Percentiles rank a stretch among this genome's conserved stretches.
Conservation (phyloP, 306 rosid genomes). For the Clitoria ternatea region DNA sequence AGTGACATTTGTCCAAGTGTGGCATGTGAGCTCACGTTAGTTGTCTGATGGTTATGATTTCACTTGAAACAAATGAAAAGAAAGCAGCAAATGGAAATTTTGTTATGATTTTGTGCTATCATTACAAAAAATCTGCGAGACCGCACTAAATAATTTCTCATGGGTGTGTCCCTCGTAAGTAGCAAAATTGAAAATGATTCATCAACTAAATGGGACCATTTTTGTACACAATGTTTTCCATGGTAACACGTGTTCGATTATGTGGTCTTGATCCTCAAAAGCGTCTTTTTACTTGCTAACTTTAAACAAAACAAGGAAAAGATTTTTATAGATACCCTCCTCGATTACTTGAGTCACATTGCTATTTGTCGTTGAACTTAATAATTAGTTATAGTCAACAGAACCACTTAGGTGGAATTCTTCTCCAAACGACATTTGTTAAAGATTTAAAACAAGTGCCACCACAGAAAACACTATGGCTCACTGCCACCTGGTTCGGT, state of each 20-base stretch:
- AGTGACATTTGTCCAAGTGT: neutral
- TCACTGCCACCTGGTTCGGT: conserved; percentile 23
- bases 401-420: neutral
- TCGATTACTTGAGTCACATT: neutral
- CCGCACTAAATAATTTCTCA: neutral
- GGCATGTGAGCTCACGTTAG: neutral
- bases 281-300: neutral
- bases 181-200: neutral
- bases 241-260: conserved; percentile 25
- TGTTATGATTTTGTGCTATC: neutral
- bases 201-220: conserved; percentile 16
- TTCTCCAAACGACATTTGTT: conserved; percentile 4
- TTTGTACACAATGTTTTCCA: conserved; percentile 6
- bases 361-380: neutral
- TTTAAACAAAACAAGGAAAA: neutral
- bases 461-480: neutral
- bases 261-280: conserved; percentile 13
- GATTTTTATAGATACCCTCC: neutral
- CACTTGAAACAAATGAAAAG: neutral
- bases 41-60: neutral
- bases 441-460: neutral
- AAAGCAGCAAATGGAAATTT: neutral
- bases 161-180: neutral
- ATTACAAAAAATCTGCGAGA: neutral
- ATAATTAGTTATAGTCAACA: conserved; percentile 16